Evolutionary conservation across 345 rosid genomes (phyloP), one percentile per base, ranked within the genome.

Genomic region (Hibiscus mutabilis): DNA sequence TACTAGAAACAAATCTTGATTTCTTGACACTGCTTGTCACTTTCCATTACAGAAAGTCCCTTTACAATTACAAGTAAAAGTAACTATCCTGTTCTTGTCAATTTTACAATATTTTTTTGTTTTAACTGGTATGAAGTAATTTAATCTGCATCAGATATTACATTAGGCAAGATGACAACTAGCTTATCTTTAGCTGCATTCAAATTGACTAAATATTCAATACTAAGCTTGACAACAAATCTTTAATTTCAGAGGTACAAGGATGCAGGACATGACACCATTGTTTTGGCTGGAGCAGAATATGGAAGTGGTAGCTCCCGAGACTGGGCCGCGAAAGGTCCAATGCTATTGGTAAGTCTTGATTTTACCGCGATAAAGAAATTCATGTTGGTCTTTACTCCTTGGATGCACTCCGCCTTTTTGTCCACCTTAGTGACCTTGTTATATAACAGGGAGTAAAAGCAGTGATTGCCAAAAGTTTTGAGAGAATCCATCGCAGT

Each of bases 271-370:
- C 86, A 82, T 6, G 93, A 82, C 77, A 92, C 99, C 75, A 86
- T 95, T 68, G 75, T 95, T 71, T 79, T 95, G 62, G 99, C 99
- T 78, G 98, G 99, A 79, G 96, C 98, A 0, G 99, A 95, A 77
- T 95, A 95, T 60, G 98, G 98, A 79, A 95, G 99, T 73, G 99
- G 99, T 84, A 95, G 99, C 84, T 95, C 99, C 24, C 84, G 99
- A 70, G 99, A 95, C 83, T 95, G 99, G 99, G 99, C 99, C 75
- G 98, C 99, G 62, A 95, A 95, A 86, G 99, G 99, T 75, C 99
- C 99, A 21, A 88, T 92, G 97, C 70, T 95, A 62, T 82, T 87
- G 93, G 99, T 92, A 72, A 73, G 85, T 72, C 44, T 53, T 70
- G 18, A 63, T 66, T 66, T 66, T 15, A 19, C 40, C 24, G 9